A percentile compares a stretch with the other conserved stretches of the same genome.
Conservation (phyloP, 2,329 filamentous ascomycete genomes). For the Orbilia brochopaga region DNA sequence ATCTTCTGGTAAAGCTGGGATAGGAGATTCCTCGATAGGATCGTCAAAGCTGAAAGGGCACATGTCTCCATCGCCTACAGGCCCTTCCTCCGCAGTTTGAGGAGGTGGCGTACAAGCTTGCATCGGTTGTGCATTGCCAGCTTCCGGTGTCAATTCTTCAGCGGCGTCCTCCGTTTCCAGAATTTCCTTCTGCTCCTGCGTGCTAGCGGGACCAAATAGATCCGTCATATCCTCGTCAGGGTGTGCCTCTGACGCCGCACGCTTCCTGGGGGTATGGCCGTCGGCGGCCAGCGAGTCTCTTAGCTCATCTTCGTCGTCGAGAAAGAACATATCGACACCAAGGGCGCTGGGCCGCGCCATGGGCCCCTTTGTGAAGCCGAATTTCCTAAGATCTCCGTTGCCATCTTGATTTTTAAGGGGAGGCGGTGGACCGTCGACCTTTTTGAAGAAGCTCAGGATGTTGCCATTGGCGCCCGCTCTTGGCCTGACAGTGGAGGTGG, state of each 20-base stretch:
- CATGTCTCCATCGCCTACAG: not conserved
- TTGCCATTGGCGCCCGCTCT: constrained; percentile 37
- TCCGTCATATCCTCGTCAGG: constrained; percentile 33
- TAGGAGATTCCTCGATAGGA: constrained; percentile 14
- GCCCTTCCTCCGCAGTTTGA: not conserved
- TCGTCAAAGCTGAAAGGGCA: constrained; percentile 48
- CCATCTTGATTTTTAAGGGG: constrained; percentile 31
- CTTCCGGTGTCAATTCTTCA: constrained; percentile 8
- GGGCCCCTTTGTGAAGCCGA: constrained; percentile 42
- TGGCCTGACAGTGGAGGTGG: constrained; percentile 9
- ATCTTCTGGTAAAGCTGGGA: not conserved
- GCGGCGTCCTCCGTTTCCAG: constrained; percentile 26
- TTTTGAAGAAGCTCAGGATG: constrained; percentile 47
- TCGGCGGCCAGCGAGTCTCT: not conserved
- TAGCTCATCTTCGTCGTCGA: constrained; percentile 23
- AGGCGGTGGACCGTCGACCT: constrained; percentile 40
- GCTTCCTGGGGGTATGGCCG: constrained; percentile 7
- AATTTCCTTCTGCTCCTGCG: constrained; percentile 38
- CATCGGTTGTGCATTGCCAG: constrained; percentile 3
- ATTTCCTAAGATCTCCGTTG: constrained; percentile 43
- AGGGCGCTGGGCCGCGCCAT: constrained; percentile 24
- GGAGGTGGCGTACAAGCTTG: constrained; percentile 36
- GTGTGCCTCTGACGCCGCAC: not conserved
- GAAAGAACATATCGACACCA: constrained; percentile 40
- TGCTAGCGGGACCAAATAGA: constrained; percentile 39